A percentile compares a stretch with the other conserved stretches of the same genome.
Conservation (phyloP, 352 stramenopile genomes). For the Poterioochromonas sp. region DNA sequence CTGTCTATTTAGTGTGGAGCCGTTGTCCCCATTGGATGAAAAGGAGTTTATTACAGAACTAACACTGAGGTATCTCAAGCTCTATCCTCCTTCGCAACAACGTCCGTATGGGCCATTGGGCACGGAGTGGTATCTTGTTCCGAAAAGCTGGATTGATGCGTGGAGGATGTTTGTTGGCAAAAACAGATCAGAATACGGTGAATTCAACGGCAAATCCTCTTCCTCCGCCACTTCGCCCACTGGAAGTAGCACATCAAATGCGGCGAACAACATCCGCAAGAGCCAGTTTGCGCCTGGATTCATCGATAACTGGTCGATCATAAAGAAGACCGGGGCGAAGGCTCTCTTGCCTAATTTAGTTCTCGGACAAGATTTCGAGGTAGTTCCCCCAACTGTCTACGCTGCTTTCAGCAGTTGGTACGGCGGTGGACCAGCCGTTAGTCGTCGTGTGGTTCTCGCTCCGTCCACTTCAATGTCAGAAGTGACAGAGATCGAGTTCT, state of each 20-base stretch:
- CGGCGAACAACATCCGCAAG: no score
- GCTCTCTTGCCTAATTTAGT: no score
- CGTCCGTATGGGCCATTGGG: slow-evolving; percentile 4
- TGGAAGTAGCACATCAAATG: no score
- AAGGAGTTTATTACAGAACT: slow-evolving; percentile 21
- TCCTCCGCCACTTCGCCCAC: no score
- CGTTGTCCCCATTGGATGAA: neutral
- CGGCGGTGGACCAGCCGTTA: slow-evolving; percentile 69
- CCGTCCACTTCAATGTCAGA: neutral
- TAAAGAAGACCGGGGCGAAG: no score
- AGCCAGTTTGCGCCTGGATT: no score
- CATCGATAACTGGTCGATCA: no score
- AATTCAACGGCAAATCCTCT: no score
- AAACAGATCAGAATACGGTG: no score
- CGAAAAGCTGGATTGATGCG: neutral
- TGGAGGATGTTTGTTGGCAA: slow-evolving; percentile 15
- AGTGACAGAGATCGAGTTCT: slow-evolving; percentile 42
- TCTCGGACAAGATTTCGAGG: slow-evolving; percentile 65
- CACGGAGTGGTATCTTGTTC: neutral
- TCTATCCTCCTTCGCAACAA: neutral
- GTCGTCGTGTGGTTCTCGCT: slow-evolving; percentile 58
- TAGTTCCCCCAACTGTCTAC: slow-evolving; percentile 73
- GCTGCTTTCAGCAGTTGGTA: slow-evolving; percentile 80
- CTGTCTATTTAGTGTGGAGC: slow-evolving; percentile 2
- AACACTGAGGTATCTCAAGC: slow-evolving; percentile 2